Conservation (phyloP, 495 filamentous ascomycete genomes). For the Xylaria scruposa region DNA sequence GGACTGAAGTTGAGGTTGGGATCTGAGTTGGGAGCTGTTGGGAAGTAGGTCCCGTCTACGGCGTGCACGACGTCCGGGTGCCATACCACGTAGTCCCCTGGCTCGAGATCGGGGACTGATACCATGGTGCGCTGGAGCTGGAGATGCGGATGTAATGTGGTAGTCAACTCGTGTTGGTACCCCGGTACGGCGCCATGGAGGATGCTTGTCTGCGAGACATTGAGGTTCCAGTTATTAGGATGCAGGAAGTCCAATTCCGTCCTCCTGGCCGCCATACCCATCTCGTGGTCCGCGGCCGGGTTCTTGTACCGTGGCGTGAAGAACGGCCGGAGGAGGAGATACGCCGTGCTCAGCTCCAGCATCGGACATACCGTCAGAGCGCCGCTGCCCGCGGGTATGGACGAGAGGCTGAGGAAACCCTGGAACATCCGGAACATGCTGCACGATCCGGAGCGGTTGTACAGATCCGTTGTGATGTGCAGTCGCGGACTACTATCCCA, state of each 20-base stretch:
- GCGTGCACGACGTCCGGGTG: slow-evolving; percentile 69
- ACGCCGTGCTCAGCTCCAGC: slow-evolving; percentile 76
- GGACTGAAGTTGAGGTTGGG: slow-evolving; percentile 47
- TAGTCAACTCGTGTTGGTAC: slow-evolving; percentile 74
- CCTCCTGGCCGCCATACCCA: slow-evolving; percentile 3
- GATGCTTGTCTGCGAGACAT: slow-evolving; percentile 52
- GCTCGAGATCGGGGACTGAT: slow-evolving; percentile 71
- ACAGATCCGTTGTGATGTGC: slow-evolving; percentile 74
- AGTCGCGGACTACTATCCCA: slow-evolving; percentile 79
- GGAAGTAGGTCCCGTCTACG: slow-evolving; percentile 63
- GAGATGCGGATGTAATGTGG: slow-evolving; percentile 76
- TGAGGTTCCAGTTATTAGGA: slow-evolving; percentile 43
- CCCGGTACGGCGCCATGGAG: slow-evolving; percentile 82
- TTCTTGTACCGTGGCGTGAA: slow-evolving; percentile 60
- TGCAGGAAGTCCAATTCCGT: slow-evolving; percentile 34
- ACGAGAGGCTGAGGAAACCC: slow-evolving; percentile 78
- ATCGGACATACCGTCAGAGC: slow-evolving; percentile 80
- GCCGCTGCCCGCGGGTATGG: slow-evolving; percentile 68
- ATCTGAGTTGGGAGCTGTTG: slow-evolving; percentile 46
- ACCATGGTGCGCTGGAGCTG: slow-evolving; percentile 73
- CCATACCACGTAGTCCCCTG: slow-evolving; percentile 90
- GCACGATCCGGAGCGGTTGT: slow-evolving; percentile 81
- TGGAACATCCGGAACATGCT: slow-evolving; percentile 89
- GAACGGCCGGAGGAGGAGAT: slow-evolving; percentile 85
- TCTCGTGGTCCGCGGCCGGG: slow-evolving; percentile 22